These are phyloP conservation scores for Aspergillus taichungensis DNA, from an alignment of 495 filamentous ascomycete genomes.

Conservation along the genomic window DNA sequence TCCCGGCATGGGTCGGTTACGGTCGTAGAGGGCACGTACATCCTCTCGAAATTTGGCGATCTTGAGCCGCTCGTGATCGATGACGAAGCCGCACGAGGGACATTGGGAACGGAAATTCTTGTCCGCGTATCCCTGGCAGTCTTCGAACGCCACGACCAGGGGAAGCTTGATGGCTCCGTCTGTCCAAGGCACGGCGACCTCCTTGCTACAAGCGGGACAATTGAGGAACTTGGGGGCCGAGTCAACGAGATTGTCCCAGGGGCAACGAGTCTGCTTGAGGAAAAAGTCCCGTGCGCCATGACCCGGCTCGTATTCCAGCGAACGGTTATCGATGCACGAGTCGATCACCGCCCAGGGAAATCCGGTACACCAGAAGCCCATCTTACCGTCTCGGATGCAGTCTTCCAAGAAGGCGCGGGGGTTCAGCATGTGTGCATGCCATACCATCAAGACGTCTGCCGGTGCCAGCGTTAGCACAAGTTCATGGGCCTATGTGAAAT, in stretches of 20 bases:
- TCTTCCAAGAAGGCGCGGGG: conserved; percentile 73
- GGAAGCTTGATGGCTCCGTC: conserved; percentile 28
- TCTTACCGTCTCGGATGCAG: conserved; percentile 52
- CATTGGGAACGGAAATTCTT: conserved; percentile 41
- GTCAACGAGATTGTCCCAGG: conserved; percentile 54
- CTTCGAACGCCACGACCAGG: conserved; percentile 16
- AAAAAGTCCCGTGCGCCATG: conserved; percentile 39
- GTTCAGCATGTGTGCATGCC: conserved; percentile 82
- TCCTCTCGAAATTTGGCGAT: conserved; percentile 51
- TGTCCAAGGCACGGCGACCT: conserved; percentile 51
- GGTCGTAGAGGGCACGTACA: conserved; percentile 29
- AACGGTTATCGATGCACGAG: conserved; percentile 51
- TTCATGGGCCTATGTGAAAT: not conserved
- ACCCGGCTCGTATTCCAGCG: conserved; percentile 53
- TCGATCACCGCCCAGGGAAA: conserved; percentile 66
- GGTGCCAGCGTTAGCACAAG: conserved; percentile 1
- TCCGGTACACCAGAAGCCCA: conserved; percentile 52
- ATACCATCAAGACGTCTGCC: conserved; percentile 79
- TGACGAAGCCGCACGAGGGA: conserved; percentile 35
- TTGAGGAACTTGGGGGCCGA: conserved; percentile 34
- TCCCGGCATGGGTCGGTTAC: conserved; percentile 52
- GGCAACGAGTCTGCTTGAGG: conserved; percentile 37
- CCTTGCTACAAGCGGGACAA: conserved; percentile 48
- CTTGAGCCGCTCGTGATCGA: conserved; percentile 43
- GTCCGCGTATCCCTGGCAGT: conserved; percentile 53